These are phyloP conservation scores for Fusarium redolens DNA, from an alignment of 2,329 filamentous ascomycete genomes.

Conservation along the genomic window DNA sequence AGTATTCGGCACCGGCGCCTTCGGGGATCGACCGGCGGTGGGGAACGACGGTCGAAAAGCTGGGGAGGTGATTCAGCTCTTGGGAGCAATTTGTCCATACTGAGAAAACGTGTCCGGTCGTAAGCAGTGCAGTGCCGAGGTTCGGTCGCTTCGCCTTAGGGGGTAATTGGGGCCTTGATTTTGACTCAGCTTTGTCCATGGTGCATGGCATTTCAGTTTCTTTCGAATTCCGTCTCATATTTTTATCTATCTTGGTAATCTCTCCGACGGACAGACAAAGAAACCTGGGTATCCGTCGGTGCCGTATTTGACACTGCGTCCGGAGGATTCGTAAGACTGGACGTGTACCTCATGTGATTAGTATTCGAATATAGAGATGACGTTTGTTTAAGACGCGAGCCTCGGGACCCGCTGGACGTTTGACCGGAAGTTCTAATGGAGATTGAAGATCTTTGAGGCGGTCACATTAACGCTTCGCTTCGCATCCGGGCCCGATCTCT, in stretches of 20 bases:
- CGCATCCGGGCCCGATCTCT: not conserved
- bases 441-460: not conserved
- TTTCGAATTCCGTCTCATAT: not conserved
- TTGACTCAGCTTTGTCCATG: not conserved
- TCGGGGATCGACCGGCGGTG: conserved; percentile 35
- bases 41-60: conserved; percentile 8
- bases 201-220: not conserved
- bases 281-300: conserved; percentile 4
- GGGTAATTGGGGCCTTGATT: conserved; percentile 24
- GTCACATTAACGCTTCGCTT: not conserved
- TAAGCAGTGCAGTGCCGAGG: conserved; percentile 13
- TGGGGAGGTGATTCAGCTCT: conserved; percentile 20
- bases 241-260: conserved; percentile 17
- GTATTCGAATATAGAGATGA: not conserved
- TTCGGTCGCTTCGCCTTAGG: conserved; percentile 11
- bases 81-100: not conserved
- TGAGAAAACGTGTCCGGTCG: conserved; percentile 14
- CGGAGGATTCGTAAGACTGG: not conserved
- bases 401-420: not conserved
- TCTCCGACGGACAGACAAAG: not conserved
- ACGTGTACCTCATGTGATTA: not conserved
- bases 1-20: conserved; percentile 23
- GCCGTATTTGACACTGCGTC: not conserved
- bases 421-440: not conserved
- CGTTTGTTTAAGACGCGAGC: not conserved